phyloP scores from a whole-genome alignment of 108 stramenopile species.

The Nitzschia sp. region DNA sequence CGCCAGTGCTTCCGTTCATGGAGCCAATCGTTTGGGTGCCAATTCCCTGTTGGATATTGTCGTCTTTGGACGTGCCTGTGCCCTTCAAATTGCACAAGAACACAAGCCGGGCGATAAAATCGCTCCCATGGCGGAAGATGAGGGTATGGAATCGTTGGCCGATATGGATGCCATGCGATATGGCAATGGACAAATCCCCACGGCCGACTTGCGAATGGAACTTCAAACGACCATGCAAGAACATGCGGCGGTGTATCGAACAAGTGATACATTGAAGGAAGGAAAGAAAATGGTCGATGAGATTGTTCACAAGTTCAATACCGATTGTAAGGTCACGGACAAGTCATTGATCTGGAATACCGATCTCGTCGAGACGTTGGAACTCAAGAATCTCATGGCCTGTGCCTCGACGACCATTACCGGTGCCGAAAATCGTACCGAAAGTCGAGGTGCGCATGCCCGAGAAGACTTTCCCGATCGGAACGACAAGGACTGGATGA shows the following conservation, averaged over 20 bases:
- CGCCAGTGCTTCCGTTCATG: slow-evolving; percentile 98
- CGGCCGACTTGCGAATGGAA: slow-evolving; percentile 87
- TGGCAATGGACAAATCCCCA: slow-evolving; percentile 71
- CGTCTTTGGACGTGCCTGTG: slow-evolving; percentile 98
- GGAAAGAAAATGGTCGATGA: slow-evolving; percentile 89
- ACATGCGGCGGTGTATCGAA: slow-evolving; percentile 98
- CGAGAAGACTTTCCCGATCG: slow-evolving; percentile 96
- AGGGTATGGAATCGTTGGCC: slow-evolving; percentile 86
- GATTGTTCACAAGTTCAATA: slow-evolving; percentile 80
- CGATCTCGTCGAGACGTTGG: slow-evolving; percentile 96
- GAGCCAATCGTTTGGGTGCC: slow-evolving; percentile 99
- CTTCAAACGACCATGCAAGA: slow-evolving; percentile 99
- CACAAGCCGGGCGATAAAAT: slow-evolving; percentile 91
- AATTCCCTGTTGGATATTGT: slow-evolving; percentile 99
- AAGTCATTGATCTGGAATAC: slow-evolving; percentile 99
- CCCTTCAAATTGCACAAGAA: slow-evolving; percentile 94
- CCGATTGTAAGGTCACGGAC: slow-evolving; percentile 89
- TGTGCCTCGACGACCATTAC: slow-evolving; percentile 98
- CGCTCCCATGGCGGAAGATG: slow-evolving; percentile 64
- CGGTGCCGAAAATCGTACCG: slow-evolving; percentile 95
- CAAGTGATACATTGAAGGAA: slow-evolving; percentile 80
- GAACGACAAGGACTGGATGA: slow-evolving; percentile 98
- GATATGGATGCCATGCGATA: slow-evolving; percentile 92
- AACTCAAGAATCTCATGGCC: slow-evolving; percentile 88
- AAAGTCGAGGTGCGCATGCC: slow-evolving; percentile 97